Percentiles rank a stretch among this genome's conserved stretches.
Evolutionary conservation across 805 yeast genomes (phyloP).

Genomic region (Yamadazyma endophytica): DNA sequence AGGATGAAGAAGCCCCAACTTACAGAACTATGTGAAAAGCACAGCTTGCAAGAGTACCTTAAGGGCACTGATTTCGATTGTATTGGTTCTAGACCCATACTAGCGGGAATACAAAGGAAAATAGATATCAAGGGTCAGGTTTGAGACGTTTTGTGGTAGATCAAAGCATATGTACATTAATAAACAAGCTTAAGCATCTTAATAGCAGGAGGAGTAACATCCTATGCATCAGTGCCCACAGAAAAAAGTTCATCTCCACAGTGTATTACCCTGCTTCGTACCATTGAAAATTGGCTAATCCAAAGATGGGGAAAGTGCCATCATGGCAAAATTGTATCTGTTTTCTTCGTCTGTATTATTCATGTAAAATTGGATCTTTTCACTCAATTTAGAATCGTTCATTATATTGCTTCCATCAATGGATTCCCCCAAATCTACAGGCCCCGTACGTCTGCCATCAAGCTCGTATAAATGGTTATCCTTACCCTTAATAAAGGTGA

Average conservation of each 20-base stretch:
- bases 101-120: constrained; percentile 39
- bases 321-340: constrained; percentile 64
- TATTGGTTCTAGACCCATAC: constrained; percentile 29
- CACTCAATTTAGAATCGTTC: constrained; percentile 45
- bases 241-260: too few relatives aligned
- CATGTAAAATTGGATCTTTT: constrained; percentile 65
- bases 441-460: constrained; percentile 84
- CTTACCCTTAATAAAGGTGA: constrained; percentile 59
- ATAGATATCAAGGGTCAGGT: constrained; percentile 92
- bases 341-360: constrained; percentile 55
- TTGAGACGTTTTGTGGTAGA: constrained; percentile 18
- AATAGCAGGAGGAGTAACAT: neutral
- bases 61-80: constrained; percentile 25
- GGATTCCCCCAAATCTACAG: constrained; percentile 55
- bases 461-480: constrained; percentile 69
- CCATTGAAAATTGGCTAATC: too few relatives aligned
- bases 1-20: constrained; percentile 31
- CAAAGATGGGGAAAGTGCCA: constrained; percentile 67
- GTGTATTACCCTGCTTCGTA: too few relatives aligned
- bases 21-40: constrained; percentile 36
- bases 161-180: neutral
- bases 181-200: neutral
- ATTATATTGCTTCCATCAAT: constrained; percentile 44
- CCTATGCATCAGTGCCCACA: too few relatives aligned
- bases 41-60: constrained; percentile 31